phyloP scores from a whole-genome alignment of 2,329 filamentous ascomycete genomes.

The Nigrospora osmanthi region DNA sequence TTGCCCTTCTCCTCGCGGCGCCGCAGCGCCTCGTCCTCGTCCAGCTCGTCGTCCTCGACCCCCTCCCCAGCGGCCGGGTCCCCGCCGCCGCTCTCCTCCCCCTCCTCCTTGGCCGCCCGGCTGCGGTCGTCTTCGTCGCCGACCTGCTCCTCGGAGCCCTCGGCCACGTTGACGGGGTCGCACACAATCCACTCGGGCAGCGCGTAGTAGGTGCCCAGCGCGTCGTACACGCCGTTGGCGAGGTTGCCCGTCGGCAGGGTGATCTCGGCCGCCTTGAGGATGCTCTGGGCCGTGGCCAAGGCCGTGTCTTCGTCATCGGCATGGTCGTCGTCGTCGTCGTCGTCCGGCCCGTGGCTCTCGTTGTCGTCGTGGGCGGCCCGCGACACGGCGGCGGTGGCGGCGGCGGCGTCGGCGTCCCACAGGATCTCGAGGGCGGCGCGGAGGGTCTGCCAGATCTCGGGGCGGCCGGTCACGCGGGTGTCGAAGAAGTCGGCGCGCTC shows the following conservation, averaged over 20 bases:
- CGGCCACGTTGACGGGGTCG: constrained; percentile 52
- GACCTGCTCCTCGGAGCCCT: constrained; percentile 12
- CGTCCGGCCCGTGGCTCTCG: not conserved
- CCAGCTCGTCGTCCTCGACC: constrained; percentile 17
- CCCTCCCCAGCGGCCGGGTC: constrained; percentile 13
- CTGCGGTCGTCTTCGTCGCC: constrained; percentile 8
- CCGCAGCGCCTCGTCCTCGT: constrained; percentile 27
- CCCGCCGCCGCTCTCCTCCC: constrained; percentile 16
- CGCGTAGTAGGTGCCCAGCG: constrained; percentile 61
- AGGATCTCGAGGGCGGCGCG: constrained; percentile 60
- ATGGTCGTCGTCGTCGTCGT: constrained; percentile 23
- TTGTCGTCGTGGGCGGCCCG: not conserved
- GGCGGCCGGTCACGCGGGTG: constrained; percentile 69
- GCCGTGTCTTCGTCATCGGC: constrained; percentile 24
- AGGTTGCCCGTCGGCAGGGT: constrained; percentile 68
- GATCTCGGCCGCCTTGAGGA: constrained; percentile 71
- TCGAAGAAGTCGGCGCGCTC: constrained; percentile 86
- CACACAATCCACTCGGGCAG: constrained; percentile 61
- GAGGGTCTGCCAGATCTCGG: constrained; percentile 76
- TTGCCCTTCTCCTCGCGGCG: constrained; percentile 54
- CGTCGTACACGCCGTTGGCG: constrained; percentile 64
- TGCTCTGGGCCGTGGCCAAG: constrained; percentile 66
- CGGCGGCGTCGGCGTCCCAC: constrained; percentile 41
- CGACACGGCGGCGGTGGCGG: constrained; percentile 5
- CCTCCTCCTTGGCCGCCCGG: constrained; percentile 12